Evolutionary conservation across 2,329 filamentous ascomycete genomes (phyloP).

Genomic region (Aspergillus melleus): DNA sequence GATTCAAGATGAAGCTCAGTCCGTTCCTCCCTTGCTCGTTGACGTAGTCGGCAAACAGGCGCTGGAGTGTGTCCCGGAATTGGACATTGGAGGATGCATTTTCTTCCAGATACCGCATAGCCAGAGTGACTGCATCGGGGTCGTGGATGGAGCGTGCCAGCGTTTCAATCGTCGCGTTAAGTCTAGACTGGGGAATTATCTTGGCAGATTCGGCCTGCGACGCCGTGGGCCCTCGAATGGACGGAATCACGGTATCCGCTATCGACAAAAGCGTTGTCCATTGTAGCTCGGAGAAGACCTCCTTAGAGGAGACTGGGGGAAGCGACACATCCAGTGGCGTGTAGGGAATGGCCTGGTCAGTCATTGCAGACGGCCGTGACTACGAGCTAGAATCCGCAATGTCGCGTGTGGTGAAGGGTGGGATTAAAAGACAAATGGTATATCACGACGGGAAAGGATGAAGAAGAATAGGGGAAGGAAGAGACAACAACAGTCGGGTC

Average conservation of each 20-base stretch:
- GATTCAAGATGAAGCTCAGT: slow-evolving; percentile 53
- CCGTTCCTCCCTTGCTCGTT: slow-evolving; percentile 50
- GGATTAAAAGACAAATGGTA: neutral
- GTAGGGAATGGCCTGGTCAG: slow-evolving; percentile 22
- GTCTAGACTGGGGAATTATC: slow-evolving; percentile 41
- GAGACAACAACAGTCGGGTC: neutral
- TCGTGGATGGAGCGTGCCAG: slow-evolving; percentile 30
- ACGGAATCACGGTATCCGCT: slow-evolving; percentile 58
- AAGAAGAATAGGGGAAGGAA: neutral
- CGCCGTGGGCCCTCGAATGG: slow-evolving; percentile 45
- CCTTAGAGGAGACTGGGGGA: slow-evolving; percentile 47
- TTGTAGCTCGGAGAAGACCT: slow-evolving; percentile 55
- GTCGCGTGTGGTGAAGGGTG: neutral
- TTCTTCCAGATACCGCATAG: slow-evolving; percentile 50
- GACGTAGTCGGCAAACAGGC: slow-evolving; percentile 51
- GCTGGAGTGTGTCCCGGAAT: slow-evolving; percentile 52
- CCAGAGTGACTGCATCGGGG: slow-evolving; percentile 36
- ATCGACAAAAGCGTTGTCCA: slow-evolving; percentile 61
- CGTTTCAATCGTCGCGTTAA: slow-evolving; percentile 37
- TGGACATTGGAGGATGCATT: slow-evolving; percentile 48
- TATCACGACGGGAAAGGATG: neutral
- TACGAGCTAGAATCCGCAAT: slow-evolving; percentile 3
- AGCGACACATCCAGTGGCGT: slow-evolving; percentile 46
- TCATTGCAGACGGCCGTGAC: slow-evolving; percentile 16
- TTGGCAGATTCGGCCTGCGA: slow-evolving; percentile 38